Evolutionary conservation across 208 protist genomes (phyloP).

Genomic region (Naegleria lovaniensis): DNA sequence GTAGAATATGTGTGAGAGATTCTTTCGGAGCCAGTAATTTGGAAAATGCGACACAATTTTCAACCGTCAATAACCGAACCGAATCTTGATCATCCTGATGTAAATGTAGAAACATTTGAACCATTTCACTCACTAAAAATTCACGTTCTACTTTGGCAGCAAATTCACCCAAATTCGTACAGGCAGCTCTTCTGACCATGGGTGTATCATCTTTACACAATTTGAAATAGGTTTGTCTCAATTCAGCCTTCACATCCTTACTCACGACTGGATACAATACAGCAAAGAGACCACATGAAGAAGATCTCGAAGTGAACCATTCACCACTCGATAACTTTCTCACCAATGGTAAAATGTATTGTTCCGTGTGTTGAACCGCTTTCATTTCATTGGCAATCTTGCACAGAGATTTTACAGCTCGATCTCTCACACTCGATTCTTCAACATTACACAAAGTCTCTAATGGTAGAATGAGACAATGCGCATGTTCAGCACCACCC

Average conservation of each 20-base stretch:
- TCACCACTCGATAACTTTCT: slow-evolving; percentile 75
- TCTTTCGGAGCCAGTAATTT: slow-evolving; percentile 69
- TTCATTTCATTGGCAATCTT: slow-evolving; percentile 65
- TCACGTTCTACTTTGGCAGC: slow-evolving; percentile 58
- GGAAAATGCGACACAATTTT: slow-evolving; percentile 75
- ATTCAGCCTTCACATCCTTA: slow-evolving; percentile 51
- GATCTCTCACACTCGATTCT: slow-evolving; percentile 92
- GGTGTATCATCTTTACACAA: slow-evolving; percentile 93
- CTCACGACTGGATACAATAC: slow-evolving; percentile 67
- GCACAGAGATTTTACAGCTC: slow-evolving; percentile 72
- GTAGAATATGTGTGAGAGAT: slow-evolving; percentile 63
- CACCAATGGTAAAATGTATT: slow-evolving; percentile 72
- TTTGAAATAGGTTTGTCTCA: slow-evolving; percentile 66
- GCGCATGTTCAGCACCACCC: slow-evolving; percentile 79
- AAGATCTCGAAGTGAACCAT: slow-evolving; percentile 87
- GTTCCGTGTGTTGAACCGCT: slow-evolving; percentile 54
- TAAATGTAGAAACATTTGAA: slow-evolving; percentile 76
- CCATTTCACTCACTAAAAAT: slow-evolving; percentile 61
- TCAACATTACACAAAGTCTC: slow-evolving; percentile 91
- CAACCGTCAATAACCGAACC: slow-evolving; percentile 88
- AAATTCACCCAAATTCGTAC: slow-evolving; percentile 73
- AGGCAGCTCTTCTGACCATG: slow-evolving; percentile 90
- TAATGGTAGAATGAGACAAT: slow-evolving; percentile 80
- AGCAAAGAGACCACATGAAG: slow-evolving; percentile 81
- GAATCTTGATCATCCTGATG: slow-evolving; percentile 89